Percentiles rank a stretch among this genome's conserved stretches.
Conservation (phyloP, 2,329 filamentous ascomycete genomes). For the Fusarium cicatricum region DNA sequence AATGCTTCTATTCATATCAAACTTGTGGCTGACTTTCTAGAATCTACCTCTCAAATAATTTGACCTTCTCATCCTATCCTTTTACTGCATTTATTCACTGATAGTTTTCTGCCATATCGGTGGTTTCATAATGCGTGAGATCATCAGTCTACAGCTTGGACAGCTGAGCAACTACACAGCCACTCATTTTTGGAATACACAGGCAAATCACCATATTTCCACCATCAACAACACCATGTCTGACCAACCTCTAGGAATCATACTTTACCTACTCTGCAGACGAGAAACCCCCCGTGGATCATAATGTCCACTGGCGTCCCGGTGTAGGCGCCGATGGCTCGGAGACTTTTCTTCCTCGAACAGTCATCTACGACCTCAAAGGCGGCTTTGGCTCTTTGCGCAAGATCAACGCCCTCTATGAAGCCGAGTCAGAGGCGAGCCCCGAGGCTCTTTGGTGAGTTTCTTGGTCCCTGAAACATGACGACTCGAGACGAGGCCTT, state of each 20-base stretch:
- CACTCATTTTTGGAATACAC: slow-evolving; percentile 97
- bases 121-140: slow-evolving; percentile 80
- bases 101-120: neutral
- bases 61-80: neutral
- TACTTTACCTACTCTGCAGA: slow-evolving; percentile 86
- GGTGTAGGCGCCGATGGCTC: slow-evolving; percentile 83
- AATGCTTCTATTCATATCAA: too few relatives aligned
- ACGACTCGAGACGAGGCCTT: neutral
- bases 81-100: neutral
- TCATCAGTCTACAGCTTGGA: slow-evolving; percentile 92
- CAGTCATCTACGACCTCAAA: slow-evolving; percentile 94
- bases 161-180: slow-evolving; percentile 92
- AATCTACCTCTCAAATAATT: neutral
- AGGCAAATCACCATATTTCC: slow-evolving; percentile 59
- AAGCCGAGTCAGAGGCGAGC: slow-evolving; percentile 54
- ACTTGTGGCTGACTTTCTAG: too few relatives aligned
- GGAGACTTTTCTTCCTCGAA: slow-evolving; percentile 92
- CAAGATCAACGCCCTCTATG: slow-evolving; percentile 89
- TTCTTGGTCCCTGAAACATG: neutral
- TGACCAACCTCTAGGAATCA: slow-evolving; percentile 72
- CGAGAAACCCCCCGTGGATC: slow-evolving; percentile 48
- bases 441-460: slow-evolving; percentile 47
- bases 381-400: slow-evolving; percentile 88
- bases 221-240: neutral
- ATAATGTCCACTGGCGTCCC: slow-evolving; percentile 83